Evolutionary conservation across 352 stramenopile species (phyloP).

Genomic region (Nothophytophthora sp.): DNA sequence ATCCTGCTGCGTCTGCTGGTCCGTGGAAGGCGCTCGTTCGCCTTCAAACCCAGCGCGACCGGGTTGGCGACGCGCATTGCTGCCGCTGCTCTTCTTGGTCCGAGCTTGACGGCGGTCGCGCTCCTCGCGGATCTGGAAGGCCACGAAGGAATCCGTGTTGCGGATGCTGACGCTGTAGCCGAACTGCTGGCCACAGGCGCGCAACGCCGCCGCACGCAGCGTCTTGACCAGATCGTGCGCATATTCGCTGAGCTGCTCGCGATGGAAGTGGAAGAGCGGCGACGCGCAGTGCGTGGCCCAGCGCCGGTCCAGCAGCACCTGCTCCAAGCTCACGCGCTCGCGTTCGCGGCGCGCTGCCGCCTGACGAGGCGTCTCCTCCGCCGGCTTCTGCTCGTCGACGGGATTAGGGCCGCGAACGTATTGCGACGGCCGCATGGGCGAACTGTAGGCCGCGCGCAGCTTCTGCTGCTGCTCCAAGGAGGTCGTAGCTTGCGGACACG

Average conservation of each 20-base stretch:
- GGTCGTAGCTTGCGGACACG: too few relatives aligned
- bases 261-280: conserved; percentile 59
- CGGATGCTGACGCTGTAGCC: conserved; percentile 70
- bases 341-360: conserved; percentile 15
- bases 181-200: conserved; percentile 47
- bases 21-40: too few relatives aligned
- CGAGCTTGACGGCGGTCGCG: conserved; percentile 19
- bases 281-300: conserved; percentile 72
- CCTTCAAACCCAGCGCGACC: too few relatives aligned
- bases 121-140: conserved; percentile 62
- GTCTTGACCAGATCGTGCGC: conserved; percentile 70
- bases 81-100: too few relatives aligned
- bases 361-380: conserved; percentile 19
- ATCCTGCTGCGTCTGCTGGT: neutral
- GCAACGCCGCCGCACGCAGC: conserved; percentile 48
- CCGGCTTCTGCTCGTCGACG: neutral
- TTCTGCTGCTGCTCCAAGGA: conserved; percentile 36
- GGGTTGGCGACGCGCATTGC: too few relatives aligned
- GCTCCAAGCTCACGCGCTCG: conserved; percentile 46
- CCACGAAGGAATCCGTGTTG: conserved; percentile 46
- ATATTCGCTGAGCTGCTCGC: conserved; percentile 47
- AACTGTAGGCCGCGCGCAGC: conserved; percentile 30
- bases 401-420: conserved; percentile 22
- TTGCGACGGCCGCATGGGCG: conserved; percentile 39
- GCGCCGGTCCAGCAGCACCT: conserved; percentile 50